A percentile compares a stretch with the other conserved stretches of the same genome.
phyloP scores from a whole-genome alignment of 495 filamentous ascomycete genomes.

The Podospora conica region DNA sequence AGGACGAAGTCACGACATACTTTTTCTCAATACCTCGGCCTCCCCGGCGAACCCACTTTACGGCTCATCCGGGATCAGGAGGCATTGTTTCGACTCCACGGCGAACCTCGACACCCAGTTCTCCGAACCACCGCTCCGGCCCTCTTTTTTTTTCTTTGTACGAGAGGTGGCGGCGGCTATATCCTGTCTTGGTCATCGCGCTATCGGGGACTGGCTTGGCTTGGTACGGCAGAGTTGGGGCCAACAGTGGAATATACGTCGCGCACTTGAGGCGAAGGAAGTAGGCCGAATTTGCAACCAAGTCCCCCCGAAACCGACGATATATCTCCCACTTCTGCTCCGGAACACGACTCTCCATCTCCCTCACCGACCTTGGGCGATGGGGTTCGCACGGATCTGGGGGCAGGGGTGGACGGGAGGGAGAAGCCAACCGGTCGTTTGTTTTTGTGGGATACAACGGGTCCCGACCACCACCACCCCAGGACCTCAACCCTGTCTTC shows the following conservation, averaged over 20 bases:
- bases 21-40: slow-evolving; percentile 33
- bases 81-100: slow-evolving; percentile 13
- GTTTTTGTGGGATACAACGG: background rate
- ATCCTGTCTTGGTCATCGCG: slow-evolving; percentile 5
- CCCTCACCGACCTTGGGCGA: background rate
- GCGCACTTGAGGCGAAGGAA: background rate
- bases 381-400: background rate
- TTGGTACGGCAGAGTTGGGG: background rate
- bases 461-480: background rate
- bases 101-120: slow-evolving; percentile 23
- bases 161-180: slow-evolving; percentile 14
- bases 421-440: background rate
- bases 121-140: slow-evolving; percentile 12
- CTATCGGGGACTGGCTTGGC: background rate
- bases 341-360: background rate
- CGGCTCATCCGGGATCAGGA: slow-evolving; percentile 9
- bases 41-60: slow-evolving; percentile 25
- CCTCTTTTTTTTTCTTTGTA: slow-evolving; percentile 17
- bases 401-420: background rate
- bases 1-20: slow-evolving; percentile 52
- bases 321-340: background rate
- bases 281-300: background rate
- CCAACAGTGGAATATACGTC: background rate
- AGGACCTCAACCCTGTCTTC: background rate
- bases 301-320: background rate